Conservation (phyloP, 257 asterid species). For the Linderniella brevidens region DNA sequence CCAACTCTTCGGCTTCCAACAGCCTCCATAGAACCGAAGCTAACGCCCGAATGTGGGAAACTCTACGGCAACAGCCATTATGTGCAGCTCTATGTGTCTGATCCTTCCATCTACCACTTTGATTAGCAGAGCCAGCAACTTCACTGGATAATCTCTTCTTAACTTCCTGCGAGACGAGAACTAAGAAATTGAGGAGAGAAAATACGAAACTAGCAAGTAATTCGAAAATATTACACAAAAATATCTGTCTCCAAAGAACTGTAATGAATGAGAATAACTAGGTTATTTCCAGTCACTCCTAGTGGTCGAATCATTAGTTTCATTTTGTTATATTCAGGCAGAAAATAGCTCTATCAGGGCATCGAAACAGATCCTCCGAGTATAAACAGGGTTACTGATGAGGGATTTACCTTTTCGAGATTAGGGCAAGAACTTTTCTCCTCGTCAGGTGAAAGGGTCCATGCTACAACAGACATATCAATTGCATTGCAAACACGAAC, state of each 20-base stretch:
- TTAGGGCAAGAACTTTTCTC: conserved; percentile 72
- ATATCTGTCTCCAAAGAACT: neutral
- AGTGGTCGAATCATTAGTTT: conserved; percentile 1
- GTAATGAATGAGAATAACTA: neutral
- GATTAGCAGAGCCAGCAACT: conserved; percentile 67
- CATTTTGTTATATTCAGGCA: conserved; percentile 1
- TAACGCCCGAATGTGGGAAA: conserved; percentile 73
- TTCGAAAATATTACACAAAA: conserved; percentile 8
- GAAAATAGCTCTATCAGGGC: conserved; percentile 7
- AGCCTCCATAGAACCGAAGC: conserved; percentile 77
- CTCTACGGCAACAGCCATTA: conserved; percentile 93
- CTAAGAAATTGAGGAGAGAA: neutral
- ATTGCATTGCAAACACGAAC: conserved; percentile 36
- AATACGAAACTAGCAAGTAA: conserved; percentile 11
- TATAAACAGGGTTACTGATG: no score
- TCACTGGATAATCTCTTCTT: conserved; percentile 81
- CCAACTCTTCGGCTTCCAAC: conserved; percentile 57
- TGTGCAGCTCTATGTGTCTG: conserved; percentile 85
- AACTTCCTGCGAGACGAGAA: conserved; percentile 40
- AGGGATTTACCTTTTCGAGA: conserved; percentile 66
- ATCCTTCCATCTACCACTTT: conserved; percentile 93
- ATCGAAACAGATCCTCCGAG: neutral
- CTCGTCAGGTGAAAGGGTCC: conserved; percentile 97
- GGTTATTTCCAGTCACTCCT: conserved; percentile 1
- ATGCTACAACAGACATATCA: conserved; percentile 59